Conservation (phyloP, 1,284 basidiomycete genomes). For the Cutaneotrichosporon spelunceum region DNA sequence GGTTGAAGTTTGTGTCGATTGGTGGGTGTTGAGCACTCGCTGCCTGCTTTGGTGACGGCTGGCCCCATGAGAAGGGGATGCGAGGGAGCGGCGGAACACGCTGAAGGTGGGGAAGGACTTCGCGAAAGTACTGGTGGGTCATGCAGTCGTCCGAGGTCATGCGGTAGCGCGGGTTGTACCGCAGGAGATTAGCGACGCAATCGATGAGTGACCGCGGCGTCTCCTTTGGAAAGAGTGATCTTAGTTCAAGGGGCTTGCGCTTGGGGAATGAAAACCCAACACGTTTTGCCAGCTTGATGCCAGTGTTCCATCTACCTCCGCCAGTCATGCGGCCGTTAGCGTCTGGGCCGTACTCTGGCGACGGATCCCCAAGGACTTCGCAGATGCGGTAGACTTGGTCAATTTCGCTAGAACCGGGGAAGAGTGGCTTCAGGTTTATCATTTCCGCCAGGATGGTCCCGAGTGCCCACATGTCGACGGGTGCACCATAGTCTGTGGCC, state of each 20-base stretch:
- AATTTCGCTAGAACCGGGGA: conserved; percentile 93
- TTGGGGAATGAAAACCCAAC: conserved; percentile 90
- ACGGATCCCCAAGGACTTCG: conserved; percentile 89
- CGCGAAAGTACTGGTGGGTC: conserved; percentile 79
- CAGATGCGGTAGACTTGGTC: conserved; percentile 91
- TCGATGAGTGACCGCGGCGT: conserved; percentile 80
- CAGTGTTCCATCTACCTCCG: conserved; percentile 82
- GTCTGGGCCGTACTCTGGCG: conserved; percentile 75
- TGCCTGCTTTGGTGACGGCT: conserved; percentile 29
- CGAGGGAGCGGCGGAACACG: conserved; percentile 60
- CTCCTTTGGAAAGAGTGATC: conserved; percentile 70
- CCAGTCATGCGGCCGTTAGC: conserved; percentile 67
- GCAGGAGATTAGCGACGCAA: conserved; percentile 86
- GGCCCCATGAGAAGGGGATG: conserved; percentile 49
- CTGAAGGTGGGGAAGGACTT: conserved; percentile 56
- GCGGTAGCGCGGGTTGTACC: conserved; percentile 83
- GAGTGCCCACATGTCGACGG: conserved; percentile 99
- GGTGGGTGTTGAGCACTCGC: conserved; percentile 8
- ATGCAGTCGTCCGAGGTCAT: conserved; percentile 83
- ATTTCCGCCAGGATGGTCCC: conserved; percentile 98
- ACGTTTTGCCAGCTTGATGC: conserved; percentile 77
- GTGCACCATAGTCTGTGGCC: conserved; percentile 87
- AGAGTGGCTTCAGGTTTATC: conserved; percentile 89
- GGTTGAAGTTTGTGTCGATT: conserved; percentile 52
- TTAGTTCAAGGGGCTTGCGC: conserved; percentile 72